Conservation (phyloP, 495 filamentous ascomycete species). For the Xylaria grammica region DNA sequence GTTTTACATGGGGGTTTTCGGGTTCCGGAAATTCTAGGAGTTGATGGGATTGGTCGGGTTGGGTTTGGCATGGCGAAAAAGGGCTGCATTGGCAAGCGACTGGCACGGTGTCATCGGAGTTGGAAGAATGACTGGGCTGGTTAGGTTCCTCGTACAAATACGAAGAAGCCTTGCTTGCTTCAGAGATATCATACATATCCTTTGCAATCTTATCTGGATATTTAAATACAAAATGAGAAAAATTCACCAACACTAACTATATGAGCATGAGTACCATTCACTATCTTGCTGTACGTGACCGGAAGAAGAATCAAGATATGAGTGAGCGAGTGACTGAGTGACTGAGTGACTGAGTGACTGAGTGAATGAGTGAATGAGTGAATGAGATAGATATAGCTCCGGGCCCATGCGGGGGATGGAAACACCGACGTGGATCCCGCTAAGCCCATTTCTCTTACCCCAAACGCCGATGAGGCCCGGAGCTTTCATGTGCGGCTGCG, state of each 20-base stretch:
- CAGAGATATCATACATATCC: no score
- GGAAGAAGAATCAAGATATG: no score
- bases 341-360: no score
- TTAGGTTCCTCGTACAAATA: no score
- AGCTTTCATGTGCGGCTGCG: neutral
- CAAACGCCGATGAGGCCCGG: slow-evolving; percentile 16
- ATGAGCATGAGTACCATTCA: neutral
- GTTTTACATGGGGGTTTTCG: no score
- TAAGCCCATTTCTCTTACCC: neutral
- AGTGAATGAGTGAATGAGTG: no score
- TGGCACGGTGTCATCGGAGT: slow-evolving; percentile 1
- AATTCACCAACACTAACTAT: neutral
- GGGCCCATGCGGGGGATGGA: slow-evolving; percentile 8
- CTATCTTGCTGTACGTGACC: no score
- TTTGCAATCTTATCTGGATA: no score
- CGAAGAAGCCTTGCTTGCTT: no score
- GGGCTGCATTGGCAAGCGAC: neutral
- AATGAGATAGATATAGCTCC: neutral
- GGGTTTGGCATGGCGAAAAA: neutral
- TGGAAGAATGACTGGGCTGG: neutral
- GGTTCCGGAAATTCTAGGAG: neutral
- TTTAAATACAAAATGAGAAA: neutral
- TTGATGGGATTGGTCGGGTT: slow-evolving; percentile 1
- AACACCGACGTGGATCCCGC: neutral
- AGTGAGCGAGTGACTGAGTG: no score